These are phyloP conservation scores for Nymphaea thermarum DNA, from an alignment of 164 flowering plant genomes.

Conservation along the genomic window DNA sequence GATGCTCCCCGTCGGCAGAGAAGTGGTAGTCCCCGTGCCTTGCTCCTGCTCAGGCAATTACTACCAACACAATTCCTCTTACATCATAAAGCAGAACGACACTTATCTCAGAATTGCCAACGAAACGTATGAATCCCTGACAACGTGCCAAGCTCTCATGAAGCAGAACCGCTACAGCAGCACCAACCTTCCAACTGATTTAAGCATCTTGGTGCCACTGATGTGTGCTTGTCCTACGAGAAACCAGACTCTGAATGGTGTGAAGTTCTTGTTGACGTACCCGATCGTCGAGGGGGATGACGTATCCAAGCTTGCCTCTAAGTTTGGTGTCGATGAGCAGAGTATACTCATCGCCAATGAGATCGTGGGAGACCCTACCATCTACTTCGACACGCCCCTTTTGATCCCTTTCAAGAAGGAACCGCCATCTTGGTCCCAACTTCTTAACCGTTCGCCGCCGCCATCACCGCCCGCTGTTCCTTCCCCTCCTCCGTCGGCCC, in stretches of 20 bases:
- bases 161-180: neutral
- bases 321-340: conserved; percentile 22
- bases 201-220: conserved; percentile 31
- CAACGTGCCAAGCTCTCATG: neutral
- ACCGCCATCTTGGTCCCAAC: conserved; percentile 13
- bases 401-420: conserved; percentile 34
- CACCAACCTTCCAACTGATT: conserved; percentile 9
- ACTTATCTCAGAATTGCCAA: neutral
- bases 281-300: conserved; percentile 24
- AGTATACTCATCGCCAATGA: conserved; percentile 34
- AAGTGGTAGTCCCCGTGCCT: conserved; percentile 40
- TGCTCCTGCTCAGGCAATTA: conserved; percentile 39
- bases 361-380: conserved; percentile 6
- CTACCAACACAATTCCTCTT: conserved; percentile 36
- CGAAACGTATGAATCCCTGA: neutral
- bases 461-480: neutral
- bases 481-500: conserved; percentile 5
- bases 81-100: neutral
- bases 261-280: conserved; percentile 38
- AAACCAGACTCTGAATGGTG: conserved; percentile 30
- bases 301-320: conserved; percentile 17
- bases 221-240: conserved; percentile 63
- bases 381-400: conserved; percentile 35
- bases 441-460: too few relatives aligned
- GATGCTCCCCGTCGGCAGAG: conserved; percentile 18